A percentile compares a stretch with the other conserved stretches of the same genome.
phyloP scores from a whole-genome alignment of 2,329 filamentous ascomycete genomes.

The Didymella arachidicola region DNA sequence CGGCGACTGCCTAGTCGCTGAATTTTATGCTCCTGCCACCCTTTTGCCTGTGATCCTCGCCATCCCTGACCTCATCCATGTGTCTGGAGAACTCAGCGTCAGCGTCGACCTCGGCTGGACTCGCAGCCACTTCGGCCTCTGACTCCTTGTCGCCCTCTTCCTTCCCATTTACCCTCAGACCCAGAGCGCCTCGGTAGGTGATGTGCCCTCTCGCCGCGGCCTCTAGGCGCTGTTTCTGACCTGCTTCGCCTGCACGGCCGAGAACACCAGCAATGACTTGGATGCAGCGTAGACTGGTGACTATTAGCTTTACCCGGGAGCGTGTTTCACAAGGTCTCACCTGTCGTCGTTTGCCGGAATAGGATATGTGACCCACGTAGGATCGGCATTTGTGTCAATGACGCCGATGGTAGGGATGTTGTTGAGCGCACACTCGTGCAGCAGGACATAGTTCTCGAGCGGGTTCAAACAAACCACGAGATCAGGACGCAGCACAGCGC shows the following conservation, averaged over 20 bases:
- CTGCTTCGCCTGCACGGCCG: slow-evolving; percentile 81
- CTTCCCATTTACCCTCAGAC: slow-evolving; percentile 29
- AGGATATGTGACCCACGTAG: slow-evolving; percentile 93
- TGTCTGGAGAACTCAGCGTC: slow-evolving; percentile 24
- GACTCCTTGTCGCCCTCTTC: slow-evolving; percentile 18
- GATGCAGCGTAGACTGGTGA: slow-evolving; percentile 75
- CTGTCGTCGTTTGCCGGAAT: slow-evolving; percentile 98
- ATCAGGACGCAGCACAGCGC: slow-evolving; percentile 79
- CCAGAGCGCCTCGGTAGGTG: slow-evolving; percentile 58
- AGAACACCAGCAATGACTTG: slow-evolving; percentile 85
- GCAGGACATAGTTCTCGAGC: slow-evolving; percentile 85
- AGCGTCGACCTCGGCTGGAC: slow-evolving; percentile 1
- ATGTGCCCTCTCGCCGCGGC: slow-evolving; percentile 68
- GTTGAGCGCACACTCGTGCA: slow-evolving; percentile 89
- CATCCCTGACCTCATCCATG: slow-evolving; percentile 37
- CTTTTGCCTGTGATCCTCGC: slow-evolving; percentile 35
- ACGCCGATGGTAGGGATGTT: slow-evolving; percentile 94
- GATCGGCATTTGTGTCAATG: slow-evolving; percentile 91
- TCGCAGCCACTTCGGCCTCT: background rate
- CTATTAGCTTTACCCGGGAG: background rate
- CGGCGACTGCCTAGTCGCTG: slow-evolving; percentile 2
- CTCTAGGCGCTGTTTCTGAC: slow-evolving; percentile 71
- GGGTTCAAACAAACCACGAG: slow-evolving; percentile 93
- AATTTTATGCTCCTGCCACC: slow-evolving; percentile 31
- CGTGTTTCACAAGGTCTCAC: slow-evolving; percentile 55